These are phyloP conservation scores for Cryptosporidium sp. DNA, from an alignment of 169 alveolate genomes.

Conservation along the genomic window DNA sequence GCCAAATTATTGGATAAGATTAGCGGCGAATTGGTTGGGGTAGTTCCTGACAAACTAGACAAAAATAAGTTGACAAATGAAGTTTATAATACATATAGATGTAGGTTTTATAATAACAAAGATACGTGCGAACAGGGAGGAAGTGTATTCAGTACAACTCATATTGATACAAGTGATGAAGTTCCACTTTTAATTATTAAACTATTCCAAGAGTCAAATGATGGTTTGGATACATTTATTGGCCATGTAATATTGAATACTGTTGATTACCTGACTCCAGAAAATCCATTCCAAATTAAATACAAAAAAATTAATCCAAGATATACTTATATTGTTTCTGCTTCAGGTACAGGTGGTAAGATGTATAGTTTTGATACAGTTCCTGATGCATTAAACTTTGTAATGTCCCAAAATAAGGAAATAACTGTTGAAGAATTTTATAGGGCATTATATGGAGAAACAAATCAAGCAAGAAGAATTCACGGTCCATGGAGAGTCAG, in stretches of 20 bases:
- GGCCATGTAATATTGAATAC: slow-evolving; percentile 73
- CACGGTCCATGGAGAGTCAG: slow-evolving; percentile 76
- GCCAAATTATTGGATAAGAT: slow-evolving; percentile 53
- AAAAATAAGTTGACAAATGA: slow-evolving; percentile 52
- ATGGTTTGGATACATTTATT: slow-evolving; percentile 26
- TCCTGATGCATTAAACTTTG: slow-evolving; percentile 60
- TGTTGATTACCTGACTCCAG: slow-evolving; percentile 71
- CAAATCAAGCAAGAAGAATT: slow-evolving; percentile 73
- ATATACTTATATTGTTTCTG: slow-evolving; percentile 67
- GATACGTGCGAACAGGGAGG: slow-evolving; percentile 68
- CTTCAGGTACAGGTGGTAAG: slow-evolving; percentile 72
- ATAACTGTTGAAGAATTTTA: slow-evolving; percentile 66
- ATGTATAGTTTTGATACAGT: slow-evolving; percentile 56
- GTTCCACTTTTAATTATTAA: slow-evolving; percentile 63
- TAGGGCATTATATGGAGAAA: slow-evolving; percentile 69
- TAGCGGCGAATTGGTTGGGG: slow-evolving; percentile 70
- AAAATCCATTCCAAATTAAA: slow-evolving; percentile 73
- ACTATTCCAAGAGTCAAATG: slow-evolving; percentile 65
- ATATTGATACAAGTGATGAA: slow-evolving; percentile 76
- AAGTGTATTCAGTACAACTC: slow-evolving; percentile 49
- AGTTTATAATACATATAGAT: slow-evolving; percentile 64
- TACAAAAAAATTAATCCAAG: slow-evolving; percentile 51
- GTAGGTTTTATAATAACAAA: slow-evolving; percentile 52
- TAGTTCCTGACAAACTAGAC: slow-evolving; percentile 62
- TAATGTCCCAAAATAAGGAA: slow-evolving; percentile 58